Evolutionary conservation across 768 basidiomycete genomes (phyloP).

Genomic region (Pilatotrama ljubarskyi): DNA sequence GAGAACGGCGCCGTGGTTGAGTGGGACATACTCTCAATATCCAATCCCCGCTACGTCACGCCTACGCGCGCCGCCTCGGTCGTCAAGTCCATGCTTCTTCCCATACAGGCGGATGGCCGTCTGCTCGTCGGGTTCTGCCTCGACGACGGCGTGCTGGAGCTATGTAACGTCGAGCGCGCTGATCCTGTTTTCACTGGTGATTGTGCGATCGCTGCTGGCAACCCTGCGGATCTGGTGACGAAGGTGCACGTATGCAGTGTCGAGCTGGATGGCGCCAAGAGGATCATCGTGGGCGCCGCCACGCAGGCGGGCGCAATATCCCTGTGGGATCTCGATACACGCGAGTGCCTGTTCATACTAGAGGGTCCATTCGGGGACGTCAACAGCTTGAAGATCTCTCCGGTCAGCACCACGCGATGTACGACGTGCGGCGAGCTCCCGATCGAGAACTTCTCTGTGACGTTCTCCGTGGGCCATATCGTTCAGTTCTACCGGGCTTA

Average conservation of each 20-base stretch:
- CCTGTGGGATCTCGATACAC: slow-evolving; percentile 71
- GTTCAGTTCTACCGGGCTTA: slow-evolving; percentile 68
- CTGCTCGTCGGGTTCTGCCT: slow-evolving; percentile 59
- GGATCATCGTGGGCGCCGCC: slow-evolving; percentile 58
- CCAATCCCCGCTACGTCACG: slow-evolving; percentile 38
- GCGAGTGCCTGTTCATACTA: slow-evolving; percentile 61
- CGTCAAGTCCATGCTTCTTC: slow-evolving; percentile 49
- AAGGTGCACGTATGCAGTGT: slow-evolving; percentile 54
- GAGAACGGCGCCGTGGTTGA: slow-evolving; percentile 59
- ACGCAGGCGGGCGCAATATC: slow-evolving; percentile 71
- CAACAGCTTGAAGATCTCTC: slow-evolving; percentile 59
- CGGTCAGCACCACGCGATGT: slow-evolving; percentile 58
- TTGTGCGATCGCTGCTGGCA: slow-evolving; percentile 59
- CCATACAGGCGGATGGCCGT: slow-evolving; percentile 46
- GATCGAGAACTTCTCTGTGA: slow-evolving; percentile 62
- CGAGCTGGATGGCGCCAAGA: slow-evolving; percentile 50
- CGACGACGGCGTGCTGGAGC: slow-evolving; percentile 66
- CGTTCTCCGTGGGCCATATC: slow-evolving; percentile 63
- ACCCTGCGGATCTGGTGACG: slow-evolving; percentile 52
- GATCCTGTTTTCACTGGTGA: slow-evolving; percentile 43
- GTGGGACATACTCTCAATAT: slow-evolving; percentile 44
- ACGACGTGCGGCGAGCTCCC: slow-evolving; percentile 69
- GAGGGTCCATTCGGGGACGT: slow-evolving; percentile 61
- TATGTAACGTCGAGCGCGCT: slow-evolving; percentile 53
- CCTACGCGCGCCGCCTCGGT: slow-evolving; percentile 47